A percentile compares a stretch with the other conserved stretches of the same genome.
These are phyloP conservation scores for Sporodiniella umbellata DNA, from an alignment of 371 early-diverging fungal genomes.

Conservation along the genomic window DNA sequence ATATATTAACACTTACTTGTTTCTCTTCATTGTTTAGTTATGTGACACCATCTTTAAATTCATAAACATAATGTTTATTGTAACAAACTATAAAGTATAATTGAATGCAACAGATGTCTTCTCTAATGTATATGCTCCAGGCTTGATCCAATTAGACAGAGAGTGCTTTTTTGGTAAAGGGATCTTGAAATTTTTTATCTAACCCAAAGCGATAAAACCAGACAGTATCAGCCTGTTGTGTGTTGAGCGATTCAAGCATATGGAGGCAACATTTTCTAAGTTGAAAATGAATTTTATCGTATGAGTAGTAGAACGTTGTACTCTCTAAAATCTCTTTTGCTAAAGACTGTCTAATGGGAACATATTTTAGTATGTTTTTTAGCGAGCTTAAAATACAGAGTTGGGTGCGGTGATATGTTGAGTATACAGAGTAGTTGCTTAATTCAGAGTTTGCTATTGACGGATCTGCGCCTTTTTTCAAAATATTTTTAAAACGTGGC, in stretches of 20 bases:
- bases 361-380: slow-evolving; percentile 16
- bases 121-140: not conserved
- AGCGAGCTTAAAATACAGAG: slow-evolving; percentile 30
- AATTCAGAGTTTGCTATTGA: slow-evolving; percentile 5
- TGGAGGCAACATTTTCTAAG: slow-evolving; percentile 21
- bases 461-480: slow-evolving; percentile 12
- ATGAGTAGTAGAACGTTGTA: slow-evolving; percentile 22
- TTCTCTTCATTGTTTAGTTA: not conserved
- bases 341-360: slow-evolving; percentile 19
- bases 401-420: slow-evolving; percentile 33
- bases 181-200: slow-evolving; percentile 3
- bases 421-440: slow-evolving; percentile 31
- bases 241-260: slow-evolving; percentile 20
- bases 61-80: no score
- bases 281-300: slow-evolving; percentile 24
- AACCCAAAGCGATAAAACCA: slow-evolving; percentile 32
- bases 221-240: slow-evolving; percentile 37
- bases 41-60: no score
- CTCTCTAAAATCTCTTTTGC: slow-evolving; percentile 27
- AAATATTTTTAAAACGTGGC: slow-evolving; percentile 37
- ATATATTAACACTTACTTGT: not conserved
- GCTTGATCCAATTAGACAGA: slow-evolving; percentile 25
- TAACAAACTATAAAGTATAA: no score
- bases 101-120: no score
- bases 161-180: slow-evolving; percentile 12